A percentile compares a stretch with the other conserved stretches of the same genome.
phyloP scores from a whole-genome alignment of 23 red algal species.

The Chondrus crispus region DNA sequence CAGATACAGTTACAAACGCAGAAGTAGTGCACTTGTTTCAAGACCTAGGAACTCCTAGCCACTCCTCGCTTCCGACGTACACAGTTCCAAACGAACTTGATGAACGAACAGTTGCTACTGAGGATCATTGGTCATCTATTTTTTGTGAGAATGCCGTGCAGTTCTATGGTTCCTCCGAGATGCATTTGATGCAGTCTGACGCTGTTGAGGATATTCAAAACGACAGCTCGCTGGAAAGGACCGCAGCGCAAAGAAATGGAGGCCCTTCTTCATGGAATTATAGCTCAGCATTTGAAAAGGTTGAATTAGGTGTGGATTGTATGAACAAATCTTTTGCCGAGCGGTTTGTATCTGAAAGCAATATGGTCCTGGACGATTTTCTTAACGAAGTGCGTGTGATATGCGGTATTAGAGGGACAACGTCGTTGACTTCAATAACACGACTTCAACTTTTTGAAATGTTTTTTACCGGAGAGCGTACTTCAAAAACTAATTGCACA shows the following conservation, averaged over 20 bases:
- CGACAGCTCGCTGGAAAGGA: no score
- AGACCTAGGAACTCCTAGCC: background rate
- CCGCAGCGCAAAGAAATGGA: background rate
- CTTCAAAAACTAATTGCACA: background rate
- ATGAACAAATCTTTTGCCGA: background rate
- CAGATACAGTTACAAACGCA: background rate
- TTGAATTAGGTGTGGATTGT: background rate
- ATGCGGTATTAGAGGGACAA: no score
- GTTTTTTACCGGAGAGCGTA: constrained; percentile 1
- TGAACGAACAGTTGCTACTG: background rate
- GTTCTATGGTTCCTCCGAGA: no score
- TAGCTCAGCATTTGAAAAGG: background rate
- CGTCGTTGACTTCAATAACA: no score
- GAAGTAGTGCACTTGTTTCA: background rate
- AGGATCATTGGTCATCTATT: background rate
- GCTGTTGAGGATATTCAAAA: no score
- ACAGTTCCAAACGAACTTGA: background rate
- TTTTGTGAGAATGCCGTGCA: no score
- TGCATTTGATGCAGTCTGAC: no score
- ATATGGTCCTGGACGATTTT: background rate
- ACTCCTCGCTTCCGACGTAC: no score
- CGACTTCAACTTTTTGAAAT: constrained; percentile 12
- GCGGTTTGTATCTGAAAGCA: background rate
- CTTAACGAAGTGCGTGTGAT: background rate
- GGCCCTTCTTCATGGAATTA: background rate